Conservation (phyloP, 768 basidiomycete genomes). For the Tulasnella sp. region DNA sequence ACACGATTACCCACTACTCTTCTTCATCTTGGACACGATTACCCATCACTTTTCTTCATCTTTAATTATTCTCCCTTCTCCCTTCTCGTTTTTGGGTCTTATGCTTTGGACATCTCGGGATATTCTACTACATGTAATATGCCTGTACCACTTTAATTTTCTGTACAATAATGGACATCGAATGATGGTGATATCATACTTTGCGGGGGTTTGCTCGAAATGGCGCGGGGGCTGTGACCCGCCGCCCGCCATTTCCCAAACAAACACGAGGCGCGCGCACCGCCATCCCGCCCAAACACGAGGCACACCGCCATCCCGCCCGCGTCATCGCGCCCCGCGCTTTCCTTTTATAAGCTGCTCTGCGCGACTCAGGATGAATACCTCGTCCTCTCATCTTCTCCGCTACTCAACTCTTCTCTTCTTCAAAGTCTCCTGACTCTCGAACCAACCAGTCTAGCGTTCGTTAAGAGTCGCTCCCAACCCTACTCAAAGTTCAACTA, state of each 20-base stretch:
- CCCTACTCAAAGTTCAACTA: not conserved
- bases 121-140: no score
- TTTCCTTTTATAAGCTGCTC: not conserved
- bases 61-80: no score
- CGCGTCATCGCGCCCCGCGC: no score
- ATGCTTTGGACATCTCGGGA: no score
- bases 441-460: not conserved
- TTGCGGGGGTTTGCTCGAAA: not conserved
- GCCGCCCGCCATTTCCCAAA: no score
- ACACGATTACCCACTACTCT: no score
- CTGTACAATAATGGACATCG: not conserved
- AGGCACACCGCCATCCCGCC: not conserved
- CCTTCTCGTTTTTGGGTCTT: no score
- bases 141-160: not conserved
- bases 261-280: no score
- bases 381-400: not conserved
- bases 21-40: no score
- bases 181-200: not conserved
- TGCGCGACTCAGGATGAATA: not conserved
- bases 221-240: no score
- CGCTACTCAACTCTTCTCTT: not conserved
- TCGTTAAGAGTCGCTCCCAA: not conserved
- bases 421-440: not conserved
- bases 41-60: no score
- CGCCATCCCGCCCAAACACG: no score